These are phyloP conservation scores for Phytophthora pini DNA, from an alignment of 352 stramenopile genomes.

Conservation along the genomic window DNA sequence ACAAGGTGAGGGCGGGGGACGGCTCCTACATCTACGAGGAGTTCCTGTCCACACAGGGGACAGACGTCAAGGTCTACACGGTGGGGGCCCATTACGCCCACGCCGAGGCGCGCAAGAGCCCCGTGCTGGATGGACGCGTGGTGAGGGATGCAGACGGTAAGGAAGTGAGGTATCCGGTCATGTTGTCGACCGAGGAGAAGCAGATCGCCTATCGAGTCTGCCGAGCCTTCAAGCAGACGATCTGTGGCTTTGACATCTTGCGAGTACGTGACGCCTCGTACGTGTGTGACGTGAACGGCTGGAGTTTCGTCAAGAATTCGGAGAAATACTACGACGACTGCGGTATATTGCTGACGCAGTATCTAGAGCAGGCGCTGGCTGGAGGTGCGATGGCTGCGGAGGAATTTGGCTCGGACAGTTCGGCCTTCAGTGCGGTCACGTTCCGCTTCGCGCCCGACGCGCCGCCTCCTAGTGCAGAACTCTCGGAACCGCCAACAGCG, in stretches of 20 bases:
- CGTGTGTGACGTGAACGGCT: conserved; percentile 99
- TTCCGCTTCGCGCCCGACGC: conserved; percentile 65
- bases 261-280: conserved; percentile 93
- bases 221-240: conserved; percentile 86
- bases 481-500: conserved; percentile 62
- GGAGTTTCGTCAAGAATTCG: conserved; percentile 99
- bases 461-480: conserved; percentile 48
- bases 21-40: conserved; percentile 98
- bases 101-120: conserved; percentile 99
- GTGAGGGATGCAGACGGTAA: conserved; percentile 97
- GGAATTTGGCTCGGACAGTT: conserved; percentile 58
- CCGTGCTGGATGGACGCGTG: conserved; percentile 99
- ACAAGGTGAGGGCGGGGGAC: conserved; percentile 90
- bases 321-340: conserved; percentile 99
- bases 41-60: conserved; percentile 99
- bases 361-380: conserved; percentile 70
- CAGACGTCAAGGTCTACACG: conserved; percentile 99
- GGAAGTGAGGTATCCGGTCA: conserved; percentile 99
- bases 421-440: conserved; percentile 66
- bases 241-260: conserved; percentile 99
- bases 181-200: conserved; percentile 98
- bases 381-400: conserved; percentile 39
- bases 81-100: conserved; percentile 99
- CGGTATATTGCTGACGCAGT: conserved; percentile 92
- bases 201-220: conserved; percentile 95